Conservation (phyloP, 23 red algal genomes). For the Cyanidiococcus yangmingshanensis region DNA sequence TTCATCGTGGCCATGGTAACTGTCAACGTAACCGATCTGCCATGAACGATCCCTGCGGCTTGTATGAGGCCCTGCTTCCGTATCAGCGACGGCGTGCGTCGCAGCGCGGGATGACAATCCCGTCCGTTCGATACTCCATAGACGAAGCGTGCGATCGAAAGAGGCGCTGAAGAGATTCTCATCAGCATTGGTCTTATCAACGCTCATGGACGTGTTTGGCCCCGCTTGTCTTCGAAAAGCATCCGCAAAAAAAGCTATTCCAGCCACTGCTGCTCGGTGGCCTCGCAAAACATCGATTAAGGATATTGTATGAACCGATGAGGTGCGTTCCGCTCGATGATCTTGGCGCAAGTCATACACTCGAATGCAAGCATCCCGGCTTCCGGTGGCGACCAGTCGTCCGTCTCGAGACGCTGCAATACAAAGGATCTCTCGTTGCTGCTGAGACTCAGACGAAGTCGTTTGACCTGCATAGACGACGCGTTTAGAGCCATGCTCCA, state of each 20-base stretch:
- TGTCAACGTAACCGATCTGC: constrained; percentile 48
- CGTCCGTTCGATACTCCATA: background rate
- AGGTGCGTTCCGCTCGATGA: background rate
- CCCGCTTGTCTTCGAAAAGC: background rate
- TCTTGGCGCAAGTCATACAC: background rate
- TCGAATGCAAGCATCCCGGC: background rate
- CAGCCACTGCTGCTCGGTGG: background rate
- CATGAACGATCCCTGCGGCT: background rate
- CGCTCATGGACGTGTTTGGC: background rate
- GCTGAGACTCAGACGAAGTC: background rate
- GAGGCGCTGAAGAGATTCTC: constrained; percentile 21
- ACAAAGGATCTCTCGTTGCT: background rate
- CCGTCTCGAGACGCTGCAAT: constrained; percentile 7
- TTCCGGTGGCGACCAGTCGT: constrained; percentile 2
- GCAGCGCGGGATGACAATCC: background rate
- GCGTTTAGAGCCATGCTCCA: background rate
- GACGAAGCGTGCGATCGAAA: constrained; percentile 2
- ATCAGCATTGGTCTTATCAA: background rate
- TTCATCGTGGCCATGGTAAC: constrained; percentile 67
- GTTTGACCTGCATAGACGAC: background rate
- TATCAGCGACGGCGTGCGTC: background rate
- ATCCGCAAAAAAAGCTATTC: background rate
- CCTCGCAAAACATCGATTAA: background rate
- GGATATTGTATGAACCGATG: background rate
- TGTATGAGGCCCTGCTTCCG: background rate